Percentiles rank a stretch among this genome's conserved stretches.
phyloP scores from a whole-genome alignment of 2,329 filamentous ascomycete genomes.

The Fusarium agapanthi region DNA sequence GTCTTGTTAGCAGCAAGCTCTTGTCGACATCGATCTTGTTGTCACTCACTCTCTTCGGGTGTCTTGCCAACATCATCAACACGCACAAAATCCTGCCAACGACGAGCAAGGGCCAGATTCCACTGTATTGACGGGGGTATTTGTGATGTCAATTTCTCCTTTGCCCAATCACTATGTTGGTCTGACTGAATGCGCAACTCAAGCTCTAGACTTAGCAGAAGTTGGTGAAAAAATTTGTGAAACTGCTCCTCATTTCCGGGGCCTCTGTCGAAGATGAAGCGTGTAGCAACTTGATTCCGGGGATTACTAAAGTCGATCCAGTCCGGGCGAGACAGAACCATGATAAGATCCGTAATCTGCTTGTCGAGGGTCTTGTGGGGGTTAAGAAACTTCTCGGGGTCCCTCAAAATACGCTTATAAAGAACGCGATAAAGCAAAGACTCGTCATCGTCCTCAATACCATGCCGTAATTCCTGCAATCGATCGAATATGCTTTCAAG shows the following conservation, averaged over 20 bases:
- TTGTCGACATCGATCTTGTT: neutral
- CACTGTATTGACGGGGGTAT: conserved; percentile 77
- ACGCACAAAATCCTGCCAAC: conserved; percentile 76
- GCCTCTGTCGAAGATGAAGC: conserved; percentile 72
- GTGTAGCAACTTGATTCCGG: conserved; percentile 77
- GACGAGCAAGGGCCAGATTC: conserved; percentile 76
- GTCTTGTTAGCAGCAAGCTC: neutral
- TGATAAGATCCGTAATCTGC: conserved; percentile 77
- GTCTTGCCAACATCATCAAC: conserved; percentile 68
- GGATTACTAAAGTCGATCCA: conserved; percentile 79
- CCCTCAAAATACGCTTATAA: conserved; percentile 73
- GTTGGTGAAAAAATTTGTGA: conserved; percentile 76
- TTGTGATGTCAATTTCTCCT: conserved; percentile 69
- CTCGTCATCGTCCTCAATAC: conserved; percentile 65
- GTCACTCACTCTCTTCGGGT: conserved; percentile 58
- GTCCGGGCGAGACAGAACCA: conserved; percentile 71
- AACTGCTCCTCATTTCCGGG: conserved; percentile 65
- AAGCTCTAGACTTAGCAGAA: conserved; percentile 77
- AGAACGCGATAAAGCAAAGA: conserved; percentile 69
- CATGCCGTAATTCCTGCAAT: conserved; percentile 65
- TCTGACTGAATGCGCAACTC: conserved; percentile 73
- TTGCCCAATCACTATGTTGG: conserved; percentile 68
- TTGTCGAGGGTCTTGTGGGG: conserved; percentile 72
- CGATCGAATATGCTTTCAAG: conserved; percentile 66
- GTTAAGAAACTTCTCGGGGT: conserved; percentile 68